Conservation (phyloP, 768 basidiomycete species). For the Amanita pseudoporphyria region DNA sequence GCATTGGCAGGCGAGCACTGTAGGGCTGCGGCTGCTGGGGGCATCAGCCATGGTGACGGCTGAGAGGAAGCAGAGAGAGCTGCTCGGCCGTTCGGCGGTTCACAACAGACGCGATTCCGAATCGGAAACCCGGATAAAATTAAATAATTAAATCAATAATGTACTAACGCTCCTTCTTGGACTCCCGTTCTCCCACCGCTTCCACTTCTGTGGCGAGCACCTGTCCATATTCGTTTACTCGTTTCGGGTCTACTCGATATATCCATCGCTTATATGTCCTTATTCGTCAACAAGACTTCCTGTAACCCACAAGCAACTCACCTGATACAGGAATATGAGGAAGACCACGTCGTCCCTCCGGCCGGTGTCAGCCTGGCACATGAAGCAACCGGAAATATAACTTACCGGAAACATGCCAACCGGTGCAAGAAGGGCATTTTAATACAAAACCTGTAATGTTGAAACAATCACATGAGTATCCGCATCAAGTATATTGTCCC, state of each 20-base stretch:
- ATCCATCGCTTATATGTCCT: slow-evolving; percentile 72
- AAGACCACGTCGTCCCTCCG: slow-evolving; percentile 80
- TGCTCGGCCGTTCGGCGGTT: not conserved
- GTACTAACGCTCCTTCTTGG: slow-evolving; percentile 46
- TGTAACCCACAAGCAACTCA: slow-evolving; percentile 23
- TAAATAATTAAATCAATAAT: not conserved
- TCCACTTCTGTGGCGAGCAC: slow-evolving; percentile 48
- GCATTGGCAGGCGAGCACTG: slow-evolving; percentile 52
- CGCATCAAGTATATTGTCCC: not conserved
- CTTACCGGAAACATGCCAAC: slow-evolving; percentile 70
- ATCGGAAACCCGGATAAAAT: slow-evolving; percentile 25
- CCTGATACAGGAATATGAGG: slow-evolving; percentile 88
- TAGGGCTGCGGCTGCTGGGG: slow-evolving; percentile 13
- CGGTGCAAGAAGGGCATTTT: slow-evolving; percentile 96
- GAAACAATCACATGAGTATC: slow-evolving; percentile 10
- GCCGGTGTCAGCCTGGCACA: slow-evolving; percentile 14
- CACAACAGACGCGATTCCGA: slow-evolving; percentile 26
- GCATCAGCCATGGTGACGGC: slow-evolving; percentile 21
- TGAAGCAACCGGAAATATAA: slow-evolving; percentile 14
- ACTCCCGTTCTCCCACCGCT: slow-evolving; percentile 32
- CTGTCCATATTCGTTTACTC: slow-evolving; percentile 95
- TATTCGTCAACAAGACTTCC: slow-evolving; percentile 10
- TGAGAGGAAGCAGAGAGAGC: slow-evolving; percentile 14
- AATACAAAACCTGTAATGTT: slow-evolving; percentile 69
- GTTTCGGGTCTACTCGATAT: slow-evolving; percentile 90